Conservation (phyloP, 352 stramenopile genomes). For the Halophytophthora polymorphica region DNA sequence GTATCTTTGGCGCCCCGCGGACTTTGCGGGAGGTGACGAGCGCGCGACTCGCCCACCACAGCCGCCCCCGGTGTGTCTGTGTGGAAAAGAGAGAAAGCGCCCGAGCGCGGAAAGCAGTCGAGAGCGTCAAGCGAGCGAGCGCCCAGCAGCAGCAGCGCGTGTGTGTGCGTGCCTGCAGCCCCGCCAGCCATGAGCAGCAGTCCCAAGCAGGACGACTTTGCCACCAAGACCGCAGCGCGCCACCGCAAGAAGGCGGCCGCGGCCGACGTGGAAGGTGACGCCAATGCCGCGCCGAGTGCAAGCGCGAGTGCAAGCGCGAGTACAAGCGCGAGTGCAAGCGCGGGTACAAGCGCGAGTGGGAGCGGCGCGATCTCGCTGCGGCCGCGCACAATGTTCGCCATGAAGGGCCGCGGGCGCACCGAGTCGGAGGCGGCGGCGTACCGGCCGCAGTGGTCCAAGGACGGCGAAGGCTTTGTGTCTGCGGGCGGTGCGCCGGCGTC, state of each 20-base stretch:
- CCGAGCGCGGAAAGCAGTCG: neutral
- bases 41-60: no score
- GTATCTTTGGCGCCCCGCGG: no score
- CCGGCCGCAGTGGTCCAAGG: constrained; percentile 83
- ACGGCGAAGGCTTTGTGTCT: constrained; percentile 81
- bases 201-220: constrained; percentile 65
- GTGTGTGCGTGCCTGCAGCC: neutral
- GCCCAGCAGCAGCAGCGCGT: no score
- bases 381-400: constrained; percentile 88
- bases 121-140: no score
- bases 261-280: constrained; percentile 1
- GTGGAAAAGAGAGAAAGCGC: neutral
- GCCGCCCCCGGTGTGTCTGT: no score
- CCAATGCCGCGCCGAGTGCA: constrained; percentile 3
- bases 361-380: constrained; percentile 57
- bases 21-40: no score
- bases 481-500: constrained; percentile 18
- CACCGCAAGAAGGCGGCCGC: constrained; percentile 58
- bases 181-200: constrained; percentile 27
- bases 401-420: constrained; percentile 74
- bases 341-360: constrained; percentile 1
- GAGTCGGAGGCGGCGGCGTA: constrained; percentile 71
- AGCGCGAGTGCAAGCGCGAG: constrained; percentile 3
- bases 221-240: constrained; percentile 74
- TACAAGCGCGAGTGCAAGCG: neutral